phyloP scores from a whole-genome alignment of 164 flowering plant species.

The Macadamia integrifolia region DNA sequence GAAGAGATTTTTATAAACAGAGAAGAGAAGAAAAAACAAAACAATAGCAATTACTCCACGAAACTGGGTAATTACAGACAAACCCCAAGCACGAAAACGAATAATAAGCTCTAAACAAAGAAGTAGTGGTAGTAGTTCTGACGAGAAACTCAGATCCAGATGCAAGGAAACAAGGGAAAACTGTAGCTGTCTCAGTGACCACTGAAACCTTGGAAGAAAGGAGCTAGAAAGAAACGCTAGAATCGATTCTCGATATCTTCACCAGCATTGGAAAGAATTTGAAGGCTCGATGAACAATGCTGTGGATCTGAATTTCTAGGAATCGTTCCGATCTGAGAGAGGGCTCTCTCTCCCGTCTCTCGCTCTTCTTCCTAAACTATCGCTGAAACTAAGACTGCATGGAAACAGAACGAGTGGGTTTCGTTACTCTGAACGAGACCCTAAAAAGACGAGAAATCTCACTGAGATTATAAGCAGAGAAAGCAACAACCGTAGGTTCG shows the following conservation, averaged over 20 bases:
- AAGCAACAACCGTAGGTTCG: slow-evolving; percentile 1
- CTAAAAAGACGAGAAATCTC: background rate
- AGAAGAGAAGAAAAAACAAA: background rate
- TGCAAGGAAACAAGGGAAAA: background rate
- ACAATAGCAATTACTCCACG: background rate
- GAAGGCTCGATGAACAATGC: background rate
- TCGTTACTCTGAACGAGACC: background rate
- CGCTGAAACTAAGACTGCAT: background rate
- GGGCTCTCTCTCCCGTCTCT: background rate
- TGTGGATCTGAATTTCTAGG: slow-evolving; percentile 1
- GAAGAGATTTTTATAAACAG: background rate
- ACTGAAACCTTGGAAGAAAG: background rate
- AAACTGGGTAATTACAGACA: background rate
- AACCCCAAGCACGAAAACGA: background rate
- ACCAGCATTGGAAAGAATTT: background rate
- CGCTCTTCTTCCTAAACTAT: background rate
- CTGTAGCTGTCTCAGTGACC: background rate
- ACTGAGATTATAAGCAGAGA: too few relatives aligned
- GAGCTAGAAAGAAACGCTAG: background rate
- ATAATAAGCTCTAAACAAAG: background rate
- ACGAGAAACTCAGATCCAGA: background rate
- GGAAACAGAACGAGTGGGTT: background rate
- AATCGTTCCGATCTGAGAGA: background rate
- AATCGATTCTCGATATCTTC: slow-evolving; percentile 1
- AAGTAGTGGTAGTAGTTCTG: background rate